Evolutionary conservation across 2,329 filamentous ascomycete species (phyloP).

Genomic region (Cladosporium sphaerospermum): DNA sequence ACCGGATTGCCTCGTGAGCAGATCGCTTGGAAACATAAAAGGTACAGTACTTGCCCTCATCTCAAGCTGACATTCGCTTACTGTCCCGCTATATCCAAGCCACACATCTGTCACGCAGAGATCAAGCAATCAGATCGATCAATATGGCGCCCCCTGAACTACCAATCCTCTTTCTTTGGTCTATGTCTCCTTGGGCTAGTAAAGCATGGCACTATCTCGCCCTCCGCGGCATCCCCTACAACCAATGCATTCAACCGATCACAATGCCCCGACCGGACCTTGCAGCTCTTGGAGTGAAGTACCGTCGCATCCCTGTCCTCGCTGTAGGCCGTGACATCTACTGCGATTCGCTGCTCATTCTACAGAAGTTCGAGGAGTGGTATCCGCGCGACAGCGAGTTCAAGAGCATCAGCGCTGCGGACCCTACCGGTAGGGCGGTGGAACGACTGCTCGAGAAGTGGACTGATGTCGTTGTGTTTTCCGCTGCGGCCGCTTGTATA

Average conservation of each 20-base stretch:
- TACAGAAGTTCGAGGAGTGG: conserved; percentile 24
- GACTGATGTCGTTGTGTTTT: conserved; percentile 13
- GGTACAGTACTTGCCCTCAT: too few relatives aligned
- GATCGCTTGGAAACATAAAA: too few relatives aligned
- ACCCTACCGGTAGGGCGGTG: conserved; percentile 8
- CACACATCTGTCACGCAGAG: too few relatives aligned
- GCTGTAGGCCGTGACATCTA: conserved; percentile 29
- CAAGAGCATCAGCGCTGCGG: conserved; percentile 1
- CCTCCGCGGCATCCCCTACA: conserved; percentile 57
- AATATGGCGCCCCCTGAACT: conserved; percentile 10
- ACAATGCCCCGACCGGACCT: conserved; percentile 13
- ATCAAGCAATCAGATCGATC: too few relatives aligned
- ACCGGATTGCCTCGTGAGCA: too few relatives aligned
- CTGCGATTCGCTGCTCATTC: conserved; percentile 27
- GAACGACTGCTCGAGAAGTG: conserved; percentile 15
- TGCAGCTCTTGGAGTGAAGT: conserved; percentile 10
- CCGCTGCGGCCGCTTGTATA: conserved; percentile 10
- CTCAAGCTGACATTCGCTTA: too few relatives aligned
- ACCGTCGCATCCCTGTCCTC: conserved; percentile 25
- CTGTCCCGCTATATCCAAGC: too few relatives aligned
- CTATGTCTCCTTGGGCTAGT: conserved; percentile 58
- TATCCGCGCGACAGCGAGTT: neutral
- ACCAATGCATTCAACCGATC: conserved; percentile 7
- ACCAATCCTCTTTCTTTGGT: conserved; percentile 58
- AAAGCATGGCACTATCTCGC: conserved; percentile 63